phyloP scores from a whole-genome alignment of 306 rosid species.

The Chamaecrista fasciculata region DNA sequence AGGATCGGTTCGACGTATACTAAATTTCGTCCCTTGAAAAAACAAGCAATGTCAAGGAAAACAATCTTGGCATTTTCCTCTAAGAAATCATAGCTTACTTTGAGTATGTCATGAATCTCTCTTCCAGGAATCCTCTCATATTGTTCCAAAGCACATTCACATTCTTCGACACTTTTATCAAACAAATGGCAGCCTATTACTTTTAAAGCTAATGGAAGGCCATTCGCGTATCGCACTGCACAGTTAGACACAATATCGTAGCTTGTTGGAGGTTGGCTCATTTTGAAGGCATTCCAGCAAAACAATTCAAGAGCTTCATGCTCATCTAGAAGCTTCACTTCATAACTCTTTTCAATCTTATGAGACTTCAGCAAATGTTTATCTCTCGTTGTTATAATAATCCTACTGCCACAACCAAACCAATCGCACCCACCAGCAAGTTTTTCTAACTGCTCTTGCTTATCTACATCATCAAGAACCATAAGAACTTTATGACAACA shows the following conservation, averaged over 20 bases:
- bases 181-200: constrained; percentile 17
- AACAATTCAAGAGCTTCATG: constrained; percentile 12
- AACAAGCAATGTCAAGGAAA: constrained; percentile 11
- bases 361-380: background rate
- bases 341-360: background rate
- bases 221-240: constrained; percentile 21
- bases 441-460: background rate
- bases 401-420: constrained; percentile 25
- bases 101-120: constrained; percentile 14
- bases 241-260: background rate
- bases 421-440: constrained; percentile 3
- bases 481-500: constrained; percentile 5
- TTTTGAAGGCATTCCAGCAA: background rate
- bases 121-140: background rate
- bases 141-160: background rate
- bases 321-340: constrained; percentile 8
- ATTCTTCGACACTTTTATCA: background rate
- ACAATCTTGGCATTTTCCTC: background rate
- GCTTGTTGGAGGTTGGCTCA: background rate
- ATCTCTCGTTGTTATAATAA: constrained; percentile 31
- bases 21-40: background rate
- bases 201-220: constrained; percentile 24
- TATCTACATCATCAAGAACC: constrained; percentile 28
- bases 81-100: constrained; percentile 19
- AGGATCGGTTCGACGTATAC: background rate